Evolutionary conservation across 371 early-diverging fungal species (phyloP).

Genomic region (Rhizopus arrhizus): DNA sequence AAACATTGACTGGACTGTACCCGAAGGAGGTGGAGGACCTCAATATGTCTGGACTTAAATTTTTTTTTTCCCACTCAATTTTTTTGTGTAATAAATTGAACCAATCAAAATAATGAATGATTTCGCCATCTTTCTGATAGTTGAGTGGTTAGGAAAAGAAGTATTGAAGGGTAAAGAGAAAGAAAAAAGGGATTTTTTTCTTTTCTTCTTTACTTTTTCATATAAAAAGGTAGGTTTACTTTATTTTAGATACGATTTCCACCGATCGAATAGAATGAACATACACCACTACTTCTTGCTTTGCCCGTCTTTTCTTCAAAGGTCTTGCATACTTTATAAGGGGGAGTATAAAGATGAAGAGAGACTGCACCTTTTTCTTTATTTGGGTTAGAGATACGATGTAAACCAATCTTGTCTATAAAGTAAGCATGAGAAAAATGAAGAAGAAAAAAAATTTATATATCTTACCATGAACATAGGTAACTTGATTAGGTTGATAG

Average conservation of each 20-base stretch:
- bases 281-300: constrained; percentile 68
- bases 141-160: constrained; percentile 25
- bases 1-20: constrained; percentile 98
- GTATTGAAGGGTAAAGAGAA: constrained; percentile 12
- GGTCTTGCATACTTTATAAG: constrained; percentile 82
- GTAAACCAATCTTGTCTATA: constrained; percentile 83
- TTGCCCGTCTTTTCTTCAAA: constrained; percentile 79
- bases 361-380: constrained; percentile 72
- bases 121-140: constrained; percentile 32
- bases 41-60: constrained; percentile 47
- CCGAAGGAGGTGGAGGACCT: constrained; percentile 96
- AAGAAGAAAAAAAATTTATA: constrained; percentile 2
- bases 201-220: constrained; percentile 12
- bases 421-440: not conserved
- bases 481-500: constrained; percentile 68
- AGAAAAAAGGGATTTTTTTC: constrained; percentile 3
- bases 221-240: not conserved
- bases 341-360: constrained; percentile 92
- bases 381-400: constrained; percentile 81
- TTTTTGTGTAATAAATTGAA: not conserved
- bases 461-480: constrained; percentile 83
- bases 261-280: constrained; percentile 67
- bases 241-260: constrained; percentile 47
- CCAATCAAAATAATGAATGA: constrained; percentile 26
- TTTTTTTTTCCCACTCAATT: constrained; percentile 7